A percentile compares a stretch with the other conserved stretches of the same genome.
Evolutionary conservation across 2,329 filamentous ascomycete genomes (phyloP).

Genomic region (Venturia pyrina): DNA sequence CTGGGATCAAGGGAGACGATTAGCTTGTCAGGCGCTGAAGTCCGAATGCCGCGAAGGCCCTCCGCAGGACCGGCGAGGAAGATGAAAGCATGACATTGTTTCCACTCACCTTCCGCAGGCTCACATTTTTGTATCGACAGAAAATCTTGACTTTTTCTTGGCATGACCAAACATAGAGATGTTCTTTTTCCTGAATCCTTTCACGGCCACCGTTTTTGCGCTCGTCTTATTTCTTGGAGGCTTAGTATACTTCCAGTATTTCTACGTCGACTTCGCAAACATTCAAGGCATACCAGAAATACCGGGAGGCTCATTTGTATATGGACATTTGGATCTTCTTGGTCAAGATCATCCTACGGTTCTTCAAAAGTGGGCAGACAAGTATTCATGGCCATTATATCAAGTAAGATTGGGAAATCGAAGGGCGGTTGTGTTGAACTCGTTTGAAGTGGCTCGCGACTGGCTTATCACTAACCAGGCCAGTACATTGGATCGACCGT

Average conservation of each 20-base stretch:
- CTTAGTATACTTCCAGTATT: background rate
- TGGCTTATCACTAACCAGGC: background rate
- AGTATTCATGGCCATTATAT: background rate
- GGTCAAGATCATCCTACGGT: background rate
- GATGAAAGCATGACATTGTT: too few species aligned
- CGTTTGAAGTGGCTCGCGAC: background rate
- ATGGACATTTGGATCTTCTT: background rate
- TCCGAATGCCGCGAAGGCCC: too few species aligned
- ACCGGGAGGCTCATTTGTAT: background rate
- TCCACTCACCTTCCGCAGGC: too few species aligned
- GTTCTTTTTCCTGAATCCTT: background rate
- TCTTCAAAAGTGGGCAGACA: background rate
- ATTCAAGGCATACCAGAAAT: background rate
- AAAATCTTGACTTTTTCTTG: too few species aligned
- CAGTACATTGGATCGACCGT: background rate
- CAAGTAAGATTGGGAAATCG: background rate
- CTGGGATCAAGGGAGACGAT: too few species aligned
- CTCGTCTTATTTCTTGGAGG: background rate
- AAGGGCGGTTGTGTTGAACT: background rate
- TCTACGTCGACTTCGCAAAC: background rate
- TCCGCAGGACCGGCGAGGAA: too few species aligned
- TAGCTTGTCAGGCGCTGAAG: too few species aligned
- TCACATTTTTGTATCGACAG: too few species aligned
- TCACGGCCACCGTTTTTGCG: background rate
- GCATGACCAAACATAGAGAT: background rate